phyloP scores from a whole-genome alignment of 129 eudicot genomes.

The Escallonia herrerae region DNA sequence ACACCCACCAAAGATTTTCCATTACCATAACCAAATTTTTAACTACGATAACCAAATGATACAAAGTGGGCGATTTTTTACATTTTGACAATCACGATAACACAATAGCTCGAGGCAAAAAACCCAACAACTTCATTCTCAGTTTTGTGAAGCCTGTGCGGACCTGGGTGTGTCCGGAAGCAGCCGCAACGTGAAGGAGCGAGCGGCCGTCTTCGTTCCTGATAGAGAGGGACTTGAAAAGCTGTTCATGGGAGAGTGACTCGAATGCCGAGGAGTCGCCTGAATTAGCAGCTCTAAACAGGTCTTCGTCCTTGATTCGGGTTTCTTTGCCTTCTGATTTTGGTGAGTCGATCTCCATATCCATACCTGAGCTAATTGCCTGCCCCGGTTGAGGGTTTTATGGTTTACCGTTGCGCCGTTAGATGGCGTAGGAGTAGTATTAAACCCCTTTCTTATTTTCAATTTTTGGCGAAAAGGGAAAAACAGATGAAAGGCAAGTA shows the following conservation, averaged over 20 bases:
- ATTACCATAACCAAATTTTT: no score
- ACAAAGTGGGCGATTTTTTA: no score
- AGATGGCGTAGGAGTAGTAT: no score
- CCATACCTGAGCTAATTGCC: conserved; percentile 14
- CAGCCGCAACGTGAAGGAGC: conserved; percentile 85
- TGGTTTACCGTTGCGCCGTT: background rate
- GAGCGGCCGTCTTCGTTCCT: conserved; percentile 83
- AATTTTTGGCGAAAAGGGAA: no score
- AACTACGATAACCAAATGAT: no score
- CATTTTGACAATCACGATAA: no score
- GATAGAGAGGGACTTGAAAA: conserved; percentile 44
- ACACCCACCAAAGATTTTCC: no score
- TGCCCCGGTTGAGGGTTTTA: conserved; percentile 16
- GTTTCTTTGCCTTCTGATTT: background rate
- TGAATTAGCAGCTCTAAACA: conserved; percentile 68
- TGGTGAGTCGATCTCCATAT: conserved; percentile 48
- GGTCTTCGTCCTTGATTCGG: conserved; percentile 33
- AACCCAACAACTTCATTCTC: no score
- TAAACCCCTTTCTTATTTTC: no score
- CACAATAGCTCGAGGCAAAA: no score
- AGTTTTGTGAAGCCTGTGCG: background rate
- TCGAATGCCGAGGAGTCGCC: conserved; percentile 56
- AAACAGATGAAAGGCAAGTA: no score
- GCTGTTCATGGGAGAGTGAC: conserved; percentile 54
- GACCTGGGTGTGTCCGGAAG: conserved; percentile 58